Conservation (phyloP, 179 eudicot species). For the Monotropa hypopitys region DNA sequence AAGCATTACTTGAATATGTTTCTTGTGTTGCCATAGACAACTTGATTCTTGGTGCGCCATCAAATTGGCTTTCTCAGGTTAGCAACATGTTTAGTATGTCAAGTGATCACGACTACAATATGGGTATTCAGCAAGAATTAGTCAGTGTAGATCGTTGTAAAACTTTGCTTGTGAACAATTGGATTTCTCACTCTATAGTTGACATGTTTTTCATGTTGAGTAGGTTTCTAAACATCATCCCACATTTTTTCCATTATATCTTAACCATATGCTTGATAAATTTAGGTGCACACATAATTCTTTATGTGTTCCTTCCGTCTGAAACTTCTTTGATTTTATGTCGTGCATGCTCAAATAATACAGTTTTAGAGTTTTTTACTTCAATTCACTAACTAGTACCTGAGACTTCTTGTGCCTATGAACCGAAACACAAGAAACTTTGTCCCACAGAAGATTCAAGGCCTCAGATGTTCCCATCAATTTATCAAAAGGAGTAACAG, state of each 20-base stretch:
- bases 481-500: conserved; percentile 55
- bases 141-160: background rate
- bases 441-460: conserved; percentile 26
- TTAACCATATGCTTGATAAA: background rate
- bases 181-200: background rate
- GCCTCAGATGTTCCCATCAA: conserved; percentile 20
- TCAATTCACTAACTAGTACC: background rate
- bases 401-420: background rate
- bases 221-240: background rate
- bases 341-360: background rate
- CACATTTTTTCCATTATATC: background rate
- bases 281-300: background rate
- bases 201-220: background rate
- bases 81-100: background rate
- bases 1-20: conserved; percentile 55
- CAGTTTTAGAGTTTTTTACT: background rate
- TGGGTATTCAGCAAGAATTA: background rate
- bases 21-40: conserved; percentile 57
- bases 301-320: background rate
- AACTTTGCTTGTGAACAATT: background rate
- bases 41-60: conserved; percentile 66
- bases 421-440: background rate
- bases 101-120: background rate
- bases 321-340: background rate
- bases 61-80: conserved; percentile 63